Base-by-base conservation (phyloP, 2,329 filamentous ascomycete species). In the Shiraia bambusicola region DNA sequence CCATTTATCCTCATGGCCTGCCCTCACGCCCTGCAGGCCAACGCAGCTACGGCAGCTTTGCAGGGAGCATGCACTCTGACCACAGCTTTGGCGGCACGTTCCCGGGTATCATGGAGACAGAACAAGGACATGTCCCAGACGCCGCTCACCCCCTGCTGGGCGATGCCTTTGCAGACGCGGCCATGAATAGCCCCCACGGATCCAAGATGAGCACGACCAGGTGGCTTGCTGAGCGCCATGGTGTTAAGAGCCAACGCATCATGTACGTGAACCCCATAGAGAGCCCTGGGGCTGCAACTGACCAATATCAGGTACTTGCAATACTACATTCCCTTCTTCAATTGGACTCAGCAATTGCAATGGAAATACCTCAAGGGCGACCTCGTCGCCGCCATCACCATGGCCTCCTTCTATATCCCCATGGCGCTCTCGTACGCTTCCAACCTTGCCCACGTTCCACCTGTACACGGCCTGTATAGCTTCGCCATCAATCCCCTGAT, bases 351-450 rank as follows among this genome's bases (percentile, higher is more conserved):
- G 37, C 88, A 95, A 70, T 98, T 98, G 70, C 82, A 80, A 56
- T 84, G 82, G 78, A 80, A 82, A 3, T 95, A 88, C 69, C 69
- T 97, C 34, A 82, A 85, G 56, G 93, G 93, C 34, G 93, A 98
- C 68, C 72, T 97, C 13, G 76, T 95, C 11, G 86, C 92, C 7
- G 91, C 92, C 34, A 68, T 97, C 49, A 97, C 93, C n/a, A 86
- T 98, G 74, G 88, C 92, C n/a, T 95, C 91, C 17, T 93, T 98
- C 73, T 98, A 98, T 68, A 86, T 98, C 27, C 93, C 93, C 37
- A 96, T 98, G 91, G 87, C 90, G 0, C 79, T 98, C 11, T 97
- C 93, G 0, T 86, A 94, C 51, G 90, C 93, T 40, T 83, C 88
- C 28, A 97, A 97, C 63, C 82, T 98, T 29, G 90, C 87, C 5